Evolutionary conservation across 345 rosid genomes (phyloP).

Genomic region (Psidium friedrichsthalianum): DNA sequence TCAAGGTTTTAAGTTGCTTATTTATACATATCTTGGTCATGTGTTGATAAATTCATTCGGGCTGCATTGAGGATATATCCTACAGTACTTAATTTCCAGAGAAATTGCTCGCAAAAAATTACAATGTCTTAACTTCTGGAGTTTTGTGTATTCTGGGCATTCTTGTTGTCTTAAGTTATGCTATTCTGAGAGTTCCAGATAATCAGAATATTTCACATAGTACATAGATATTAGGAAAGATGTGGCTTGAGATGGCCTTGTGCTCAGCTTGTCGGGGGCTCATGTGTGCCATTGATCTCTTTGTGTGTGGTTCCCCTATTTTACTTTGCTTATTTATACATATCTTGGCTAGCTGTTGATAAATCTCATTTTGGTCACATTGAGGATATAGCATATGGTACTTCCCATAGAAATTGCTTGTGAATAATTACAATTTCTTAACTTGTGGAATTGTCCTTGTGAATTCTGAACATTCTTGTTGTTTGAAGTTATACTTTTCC

Average conservation of each 20-base stretch:
- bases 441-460: neutral
- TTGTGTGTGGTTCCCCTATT: neutral
- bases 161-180: neutral
- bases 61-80: neutral
- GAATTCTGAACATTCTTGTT: neutral
- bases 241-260: neutral
- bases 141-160: neutral
- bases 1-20: conserved; percentile 58
- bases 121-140: neutral
- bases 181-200: neutral
- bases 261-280: neutral
- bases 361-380: neutral
- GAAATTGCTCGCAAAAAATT: neutral
- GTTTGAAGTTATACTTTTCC: neutral
- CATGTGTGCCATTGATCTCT: neutral
- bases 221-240: neutral
- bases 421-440: neutral
- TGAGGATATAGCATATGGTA: neutral
- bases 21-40: conserved; percentile 2
- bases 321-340: neutral
- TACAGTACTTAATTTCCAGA: neutral
- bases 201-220: neutral
- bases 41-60: neutral
- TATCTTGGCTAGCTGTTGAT: neutral
- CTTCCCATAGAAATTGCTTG: neutral